Conservation (phyloP, 257 asterid genomes). For the Fraxinus anomala region DNA sequence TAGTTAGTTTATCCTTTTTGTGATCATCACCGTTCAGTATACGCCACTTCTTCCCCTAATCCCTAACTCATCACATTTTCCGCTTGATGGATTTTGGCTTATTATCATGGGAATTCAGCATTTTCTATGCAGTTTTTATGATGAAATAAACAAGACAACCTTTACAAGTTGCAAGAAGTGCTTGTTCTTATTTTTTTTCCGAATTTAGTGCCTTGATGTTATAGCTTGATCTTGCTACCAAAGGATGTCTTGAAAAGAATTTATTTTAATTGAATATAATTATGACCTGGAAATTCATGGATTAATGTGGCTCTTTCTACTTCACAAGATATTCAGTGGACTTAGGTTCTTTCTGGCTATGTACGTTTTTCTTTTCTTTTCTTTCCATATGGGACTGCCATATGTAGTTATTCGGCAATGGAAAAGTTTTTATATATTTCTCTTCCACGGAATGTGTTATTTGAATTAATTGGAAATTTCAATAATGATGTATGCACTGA, state of each 20-base stretch:
- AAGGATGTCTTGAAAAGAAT: neutral
- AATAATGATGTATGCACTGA: neutral
- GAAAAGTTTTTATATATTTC: neutral
- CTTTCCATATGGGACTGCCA: neutral
- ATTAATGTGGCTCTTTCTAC: neutral
- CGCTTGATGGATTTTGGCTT: neutral
- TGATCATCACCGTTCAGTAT: slow-evolving; percentile 7
- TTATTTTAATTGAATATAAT: neutral
- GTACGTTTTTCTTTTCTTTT: neutral
- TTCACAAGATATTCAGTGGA: neutral
- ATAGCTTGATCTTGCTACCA: slow-evolving; percentile 6
- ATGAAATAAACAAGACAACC: neutral
- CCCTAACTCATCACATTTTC: neutral
- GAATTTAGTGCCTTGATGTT: slow-evolving; percentile 13
- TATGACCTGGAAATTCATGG: slow-evolving; percentile 6
- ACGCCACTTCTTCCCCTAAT: neutral
- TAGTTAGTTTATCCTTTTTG: neutral
- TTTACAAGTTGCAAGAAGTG: slow-evolving; percentile 6
- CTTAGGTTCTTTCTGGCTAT: neutral
- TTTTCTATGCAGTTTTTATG: neutral
- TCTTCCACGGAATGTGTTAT: slow-evolving; percentile 15
- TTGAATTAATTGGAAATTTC: neutral
- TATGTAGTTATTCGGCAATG: neutral
- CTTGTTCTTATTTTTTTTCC: neutral
- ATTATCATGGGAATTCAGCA: neutral